Percentiles rank a stretch among this genome's conserved stretches.
phyloP scores from a whole-genome alignment of 108 stramenopile species.

The Fragilaria crotonensis region DNA sequence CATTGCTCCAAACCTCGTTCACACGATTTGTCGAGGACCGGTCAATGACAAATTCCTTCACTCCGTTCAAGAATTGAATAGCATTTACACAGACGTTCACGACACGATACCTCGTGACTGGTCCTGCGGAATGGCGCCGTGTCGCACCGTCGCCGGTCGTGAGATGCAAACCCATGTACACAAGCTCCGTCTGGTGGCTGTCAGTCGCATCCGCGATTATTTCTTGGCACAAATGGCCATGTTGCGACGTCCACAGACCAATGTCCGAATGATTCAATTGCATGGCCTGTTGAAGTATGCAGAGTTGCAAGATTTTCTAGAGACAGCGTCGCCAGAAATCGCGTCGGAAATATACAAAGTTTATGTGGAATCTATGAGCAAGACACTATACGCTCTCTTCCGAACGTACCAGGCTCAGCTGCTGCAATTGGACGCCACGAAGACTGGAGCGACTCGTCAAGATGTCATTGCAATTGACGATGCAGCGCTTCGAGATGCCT shows the following conservation, averaged over 20 bases:
- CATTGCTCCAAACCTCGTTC: constrained; percentile 77
- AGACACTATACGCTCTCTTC: constrained; percentile 86
- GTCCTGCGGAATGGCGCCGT: constrained; percentile 49
- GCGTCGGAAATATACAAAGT: constrained; percentile 84
- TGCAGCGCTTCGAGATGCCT: constrained; percentile 74
- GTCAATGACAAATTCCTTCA: constrained; percentile 85
- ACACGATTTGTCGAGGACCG: constrained; percentile 82
- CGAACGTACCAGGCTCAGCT: constrained; percentile 93
- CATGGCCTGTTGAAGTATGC: constrained; percentile 86
- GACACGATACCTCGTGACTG: constrained; percentile 42
- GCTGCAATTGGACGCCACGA: constrained; percentile 76
- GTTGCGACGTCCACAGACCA: constrained; percentile 80
- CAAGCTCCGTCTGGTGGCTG: constrained; percentile 83
- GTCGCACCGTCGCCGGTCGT: constrained; percentile 77
- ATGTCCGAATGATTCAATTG: constrained; percentile 95
- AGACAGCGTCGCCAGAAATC: constrained; percentile 78
- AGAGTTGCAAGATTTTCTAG: constrained; percentile 84
- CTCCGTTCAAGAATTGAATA: constrained; percentile 83
- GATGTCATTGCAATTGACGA: constrained; percentile 97
- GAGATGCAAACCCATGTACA: constrained; percentile 87
- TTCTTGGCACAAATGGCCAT: constrained; percentile 77
- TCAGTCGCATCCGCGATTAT: constrained; percentile 79
- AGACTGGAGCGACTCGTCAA: constrained; percentile 71
- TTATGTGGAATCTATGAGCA: constrained; percentile 94
- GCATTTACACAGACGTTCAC: constrained; percentile 75